Percentiles rank a stretch among this genome's conserved stretches.
Conservation (phyloP, 768 basidiomycete species). For the Boletus rubroflammeus region DNA sequence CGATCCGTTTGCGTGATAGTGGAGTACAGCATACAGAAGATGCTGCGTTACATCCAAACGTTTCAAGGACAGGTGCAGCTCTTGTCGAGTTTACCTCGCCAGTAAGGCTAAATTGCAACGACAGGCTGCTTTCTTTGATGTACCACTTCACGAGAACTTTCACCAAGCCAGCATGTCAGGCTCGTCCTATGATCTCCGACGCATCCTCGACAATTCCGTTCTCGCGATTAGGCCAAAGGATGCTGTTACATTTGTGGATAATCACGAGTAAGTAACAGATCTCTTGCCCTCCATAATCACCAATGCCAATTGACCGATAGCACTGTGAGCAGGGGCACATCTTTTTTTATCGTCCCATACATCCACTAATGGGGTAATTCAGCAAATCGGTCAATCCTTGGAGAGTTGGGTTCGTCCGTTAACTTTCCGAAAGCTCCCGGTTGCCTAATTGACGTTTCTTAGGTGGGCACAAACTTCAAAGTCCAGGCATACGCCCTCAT, state of each 20-base stretch:
- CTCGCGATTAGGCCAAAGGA: conserved; percentile 67
- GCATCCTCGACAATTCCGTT: conserved; percentile 66
- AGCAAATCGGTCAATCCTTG: conserved; percentile 70
- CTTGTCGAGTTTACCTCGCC: neutral
- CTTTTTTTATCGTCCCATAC: neutral
- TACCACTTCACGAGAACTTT: conserved; percentile 84
- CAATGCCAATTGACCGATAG: conserved; percentile 32
- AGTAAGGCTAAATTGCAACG: neutral
- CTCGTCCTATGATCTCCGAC: conserved; percentile 69
- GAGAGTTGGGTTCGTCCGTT: conserved; percentile 71
- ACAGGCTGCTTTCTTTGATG: conserved; percentile 88
- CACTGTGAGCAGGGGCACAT: conserved; percentile 51
- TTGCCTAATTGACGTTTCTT: neutral
- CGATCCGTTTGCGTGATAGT: neutral
- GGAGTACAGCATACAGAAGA: conserved; percentile 39
- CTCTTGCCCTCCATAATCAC: neutral
- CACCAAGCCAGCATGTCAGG: conserved; percentile 68
- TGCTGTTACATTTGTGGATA: conserved; percentile 88
- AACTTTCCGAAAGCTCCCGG: neutral
- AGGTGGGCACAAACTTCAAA: conserved; percentile 75
- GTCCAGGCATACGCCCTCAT: conserved; percentile 80
- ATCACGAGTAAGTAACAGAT: conserved; percentile 66
- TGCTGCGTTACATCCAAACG: conserved; percentile 56
- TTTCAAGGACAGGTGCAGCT: conserved; percentile 61
- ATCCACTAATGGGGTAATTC: conserved; percentile 1